Conservation (phyloP, 495 filamentous ascomycete genomes). For the Aspergillus asperescens region DNA sequence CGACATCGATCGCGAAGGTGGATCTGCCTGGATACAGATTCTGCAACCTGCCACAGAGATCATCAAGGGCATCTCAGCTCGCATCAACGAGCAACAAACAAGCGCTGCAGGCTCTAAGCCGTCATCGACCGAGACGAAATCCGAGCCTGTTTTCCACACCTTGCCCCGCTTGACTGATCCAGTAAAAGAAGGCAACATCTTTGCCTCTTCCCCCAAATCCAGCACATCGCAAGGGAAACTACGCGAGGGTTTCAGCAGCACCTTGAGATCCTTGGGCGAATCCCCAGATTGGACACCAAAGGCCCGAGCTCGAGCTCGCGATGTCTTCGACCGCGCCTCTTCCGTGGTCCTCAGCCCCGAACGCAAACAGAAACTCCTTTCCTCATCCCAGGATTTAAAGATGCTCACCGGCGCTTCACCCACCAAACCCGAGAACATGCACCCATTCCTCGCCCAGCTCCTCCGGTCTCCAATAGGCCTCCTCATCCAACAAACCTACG, state of each 20-base stretch:
- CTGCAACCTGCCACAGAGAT: constrained; percentile 58
- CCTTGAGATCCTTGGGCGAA: constrained; percentile 57
- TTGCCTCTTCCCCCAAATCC: constrained; percentile 43
- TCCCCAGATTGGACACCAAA: constrained; percentile 45
- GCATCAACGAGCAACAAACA: constrained; percentile 55
- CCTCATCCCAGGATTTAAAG: constrained; percentile 34
- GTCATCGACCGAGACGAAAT: constrained; percentile 21
- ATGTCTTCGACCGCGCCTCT: constrained; percentile 41
- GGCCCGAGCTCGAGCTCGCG: constrained; percentile 38
- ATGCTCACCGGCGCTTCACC: constrained; percentile 32
- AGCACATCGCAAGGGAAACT: constrained; percentile 45
- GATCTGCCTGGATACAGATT: constrained; percentile 77
- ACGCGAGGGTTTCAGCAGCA: constrained; percentile 47
- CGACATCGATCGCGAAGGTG: constrained; percentile 79
- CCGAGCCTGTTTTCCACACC: constrained; percentile 37
- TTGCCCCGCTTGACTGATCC: constrained; percentile 49
- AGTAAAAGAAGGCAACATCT: constrained; percentile 56
- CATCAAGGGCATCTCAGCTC: constrained; percentile 59
- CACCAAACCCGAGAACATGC: constrained; percentile 33
- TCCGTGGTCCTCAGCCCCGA: constrained; percentile 39
- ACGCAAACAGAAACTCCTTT: constrained; percentile 37
- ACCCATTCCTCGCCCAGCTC: constrained; percentile 34
- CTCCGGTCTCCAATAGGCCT: constrained; percentile 54
- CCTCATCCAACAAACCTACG: constrained; percentile 66
- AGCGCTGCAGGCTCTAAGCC: constrained; percentile 34